These are phyloP conservation scores for Gossypioides kirkii DNA, from an alignment of 345 rosid species.

Conservation along the genomic window DNA sequence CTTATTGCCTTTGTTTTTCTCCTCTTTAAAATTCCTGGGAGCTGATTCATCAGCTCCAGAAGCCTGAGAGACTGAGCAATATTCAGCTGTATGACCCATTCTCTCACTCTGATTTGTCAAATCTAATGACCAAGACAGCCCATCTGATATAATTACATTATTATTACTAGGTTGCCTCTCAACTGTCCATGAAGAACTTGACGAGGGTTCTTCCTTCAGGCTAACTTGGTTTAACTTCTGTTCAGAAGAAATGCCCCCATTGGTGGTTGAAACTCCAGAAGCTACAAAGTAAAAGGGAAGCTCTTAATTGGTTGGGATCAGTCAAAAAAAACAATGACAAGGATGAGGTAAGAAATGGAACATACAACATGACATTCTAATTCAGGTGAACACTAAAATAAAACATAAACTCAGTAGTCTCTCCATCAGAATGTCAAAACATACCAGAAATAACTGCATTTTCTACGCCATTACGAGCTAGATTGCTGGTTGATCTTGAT, in stretches of 20 bases:
- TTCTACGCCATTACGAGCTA: slow-evolving; percentile 48
- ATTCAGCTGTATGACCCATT: slow-evolving; percentile 56
- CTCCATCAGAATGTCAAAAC: slow-evolving; percentile 16
- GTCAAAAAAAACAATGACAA: slow-evolving; percentile 1
- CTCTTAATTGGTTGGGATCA: neutral
- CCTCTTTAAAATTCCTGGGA: slow-evolving; percentile 46
- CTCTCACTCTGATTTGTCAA: slow-evolving; percentile 56
- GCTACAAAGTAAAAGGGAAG: slow-evolving; percentile 27
- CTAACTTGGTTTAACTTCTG: slow-evolving; percentile 41
- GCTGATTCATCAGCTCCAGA: slow-evolving; percentile 44
- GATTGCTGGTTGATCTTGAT: slow-evolving; percentile 47
- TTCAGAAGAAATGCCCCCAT: slow-evolving; percentile 44
- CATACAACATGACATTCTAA: neutral
- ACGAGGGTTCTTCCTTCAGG: slow-evolving; percentile 55
- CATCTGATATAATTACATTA: slow-evolving; percentile 50
- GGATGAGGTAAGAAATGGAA: slow-evolving; percentile 6
- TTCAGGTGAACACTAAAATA: neutral
- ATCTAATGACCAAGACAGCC: slow-evolving; percentile 43
- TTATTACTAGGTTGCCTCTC: slow-evolving; percentile 38
- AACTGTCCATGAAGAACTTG: slow-evolving; percentile 50
- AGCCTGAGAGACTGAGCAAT: slow-evolving; percentile 38
- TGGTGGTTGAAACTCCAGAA: slow-evolving; percentile 43
- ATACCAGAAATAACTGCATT: slow-evolving; percentile 51
- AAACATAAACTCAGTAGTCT: neutral
- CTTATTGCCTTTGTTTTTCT: slow-evolving; percentile 46